These are phyloP conservation scores for Saccharomyces hybrid DNA, from an alignment of 1,139 yeast species.

Conservation along the genomic window DNA sequence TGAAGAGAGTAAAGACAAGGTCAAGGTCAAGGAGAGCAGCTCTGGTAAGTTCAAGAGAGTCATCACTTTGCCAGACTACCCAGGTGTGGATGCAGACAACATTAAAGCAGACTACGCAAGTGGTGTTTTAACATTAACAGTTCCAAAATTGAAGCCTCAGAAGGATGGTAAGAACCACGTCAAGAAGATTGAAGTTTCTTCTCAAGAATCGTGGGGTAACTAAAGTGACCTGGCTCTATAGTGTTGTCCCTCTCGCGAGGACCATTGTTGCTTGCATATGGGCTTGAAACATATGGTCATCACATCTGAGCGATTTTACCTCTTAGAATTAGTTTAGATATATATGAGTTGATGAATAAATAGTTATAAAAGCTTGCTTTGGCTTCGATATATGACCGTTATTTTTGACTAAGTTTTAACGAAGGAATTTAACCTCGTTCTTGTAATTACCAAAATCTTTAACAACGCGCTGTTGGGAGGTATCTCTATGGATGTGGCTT, in stretches of 20 bases:
- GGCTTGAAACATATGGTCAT: neutral
- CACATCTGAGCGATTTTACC: neutral
- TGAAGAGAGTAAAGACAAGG: conserved; percentile 22
- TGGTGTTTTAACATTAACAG: conserved; percentile 35
- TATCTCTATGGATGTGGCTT: neutral
- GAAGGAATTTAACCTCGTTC: no score
- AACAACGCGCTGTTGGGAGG: neutral
- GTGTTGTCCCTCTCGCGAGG: neutral
- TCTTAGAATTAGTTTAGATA: neutral
- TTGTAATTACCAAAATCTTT: neutral
- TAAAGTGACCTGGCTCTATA: neutral
- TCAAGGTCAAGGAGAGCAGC: conserved; percentile 34
- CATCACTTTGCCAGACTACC: conserved; percentile 33
- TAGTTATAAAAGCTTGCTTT: neutral
- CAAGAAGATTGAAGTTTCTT: conserved; percentile 32
- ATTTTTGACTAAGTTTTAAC: neutral
- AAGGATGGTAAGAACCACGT: conserved; percentile 25
- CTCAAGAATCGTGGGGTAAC: conserved; percentile 21
- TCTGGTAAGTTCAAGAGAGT: conserved; percentile 37
- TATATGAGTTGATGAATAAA: neutral
- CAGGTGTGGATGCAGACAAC: conserved; percentile 35
- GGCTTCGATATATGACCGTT: neutral
- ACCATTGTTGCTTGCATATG: neutral
- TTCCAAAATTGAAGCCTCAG: conserved; percentile 33
- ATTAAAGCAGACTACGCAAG: conserved; percentile 36